phyloP scores from a whole-genome alignment of 192 early-diverging fungal genomes.

The Kappamyces sp. region DNA sequence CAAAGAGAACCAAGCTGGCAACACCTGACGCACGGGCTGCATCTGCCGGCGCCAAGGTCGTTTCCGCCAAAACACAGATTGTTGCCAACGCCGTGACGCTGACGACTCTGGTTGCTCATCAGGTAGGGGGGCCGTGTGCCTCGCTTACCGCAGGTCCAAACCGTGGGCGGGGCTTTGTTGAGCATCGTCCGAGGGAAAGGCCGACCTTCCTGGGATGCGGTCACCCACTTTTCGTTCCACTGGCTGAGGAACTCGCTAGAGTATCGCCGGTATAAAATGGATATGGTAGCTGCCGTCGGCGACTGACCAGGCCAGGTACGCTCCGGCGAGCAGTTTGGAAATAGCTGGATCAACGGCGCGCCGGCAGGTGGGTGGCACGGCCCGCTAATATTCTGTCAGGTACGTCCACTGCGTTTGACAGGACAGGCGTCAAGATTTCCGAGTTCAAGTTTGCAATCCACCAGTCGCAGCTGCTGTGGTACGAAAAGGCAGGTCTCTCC shows the following conservation, averaged over 20 bases:
- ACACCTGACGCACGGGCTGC: not conserved
- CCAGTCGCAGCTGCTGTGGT: not conserved
- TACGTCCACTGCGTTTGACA: too few relatives aligned
- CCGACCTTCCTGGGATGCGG: constrained; percentile 9
- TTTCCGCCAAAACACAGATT: not conserved
- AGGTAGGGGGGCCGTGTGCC: not conserved
- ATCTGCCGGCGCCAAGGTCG: not conserved
- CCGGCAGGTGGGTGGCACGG: not conserved
- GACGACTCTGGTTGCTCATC: not conserved
- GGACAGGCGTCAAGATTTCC: not conserved
- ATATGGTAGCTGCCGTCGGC: not conserved
- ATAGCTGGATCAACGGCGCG: too few relatives aligned
- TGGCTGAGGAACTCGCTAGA: constrained; percentile 4
- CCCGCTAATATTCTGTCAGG: too few relatives aligned
- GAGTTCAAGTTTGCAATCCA: constrained; percentile 1
- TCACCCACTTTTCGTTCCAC: constrained; percentile 7
- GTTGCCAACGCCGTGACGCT: not conserved
- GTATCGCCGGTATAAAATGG: constrained; percentile 6
- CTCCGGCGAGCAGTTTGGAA: too few relatives aligned
- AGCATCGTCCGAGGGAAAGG: not conserved
- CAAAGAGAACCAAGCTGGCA: too few relatives aligned
- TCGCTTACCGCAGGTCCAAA: constrained; percentile 6
- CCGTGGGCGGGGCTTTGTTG: constrained; percentile 1
- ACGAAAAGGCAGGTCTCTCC: constrained; percentile 5
- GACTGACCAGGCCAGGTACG: not conserved